Percentiles rank a stretch among this genome's conserved stretches.
These are phyloP conservation scores for Solanum arcanum DNA, from an alignment of 257 asterid genomes.

Conservation along the genomic window DNA sequence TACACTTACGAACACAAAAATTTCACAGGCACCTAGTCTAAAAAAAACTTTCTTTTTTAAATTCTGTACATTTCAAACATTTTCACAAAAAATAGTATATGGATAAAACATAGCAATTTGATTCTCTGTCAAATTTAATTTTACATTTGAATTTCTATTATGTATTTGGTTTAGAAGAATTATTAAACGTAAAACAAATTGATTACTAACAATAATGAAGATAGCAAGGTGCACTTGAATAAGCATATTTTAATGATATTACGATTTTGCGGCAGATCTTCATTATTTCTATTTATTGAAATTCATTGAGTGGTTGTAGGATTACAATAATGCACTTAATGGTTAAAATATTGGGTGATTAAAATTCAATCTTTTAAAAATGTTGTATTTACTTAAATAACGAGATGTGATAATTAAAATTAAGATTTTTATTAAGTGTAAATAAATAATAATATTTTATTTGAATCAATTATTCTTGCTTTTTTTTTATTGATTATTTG, in stretches of 20 bases:
- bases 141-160: background rate
- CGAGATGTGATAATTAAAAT: background rate
- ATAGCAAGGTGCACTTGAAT: background rate
- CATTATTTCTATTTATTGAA: background rate
- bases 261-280: background rate
- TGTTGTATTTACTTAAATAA: background rate
- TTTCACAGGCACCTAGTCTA: background rate
- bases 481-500: background rate
- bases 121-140: background rate
- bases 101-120: background rate
- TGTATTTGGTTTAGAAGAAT: background rate
- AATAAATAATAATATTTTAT: background rate
- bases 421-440: background rate
- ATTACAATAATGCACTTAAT: background rate
- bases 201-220: background rate
- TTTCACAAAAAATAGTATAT: background rate
- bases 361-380: background rate
- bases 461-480: background rate
- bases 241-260: background rate
- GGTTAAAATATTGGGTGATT: background rate
- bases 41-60: background rate
- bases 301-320: background rate
- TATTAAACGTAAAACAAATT: background rate
- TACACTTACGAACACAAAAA: background rate
- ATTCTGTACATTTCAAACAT: background rate